Conservation (phyloP, 257 asterid genomes). For the Jacaranda mimosifolia region DNA sequence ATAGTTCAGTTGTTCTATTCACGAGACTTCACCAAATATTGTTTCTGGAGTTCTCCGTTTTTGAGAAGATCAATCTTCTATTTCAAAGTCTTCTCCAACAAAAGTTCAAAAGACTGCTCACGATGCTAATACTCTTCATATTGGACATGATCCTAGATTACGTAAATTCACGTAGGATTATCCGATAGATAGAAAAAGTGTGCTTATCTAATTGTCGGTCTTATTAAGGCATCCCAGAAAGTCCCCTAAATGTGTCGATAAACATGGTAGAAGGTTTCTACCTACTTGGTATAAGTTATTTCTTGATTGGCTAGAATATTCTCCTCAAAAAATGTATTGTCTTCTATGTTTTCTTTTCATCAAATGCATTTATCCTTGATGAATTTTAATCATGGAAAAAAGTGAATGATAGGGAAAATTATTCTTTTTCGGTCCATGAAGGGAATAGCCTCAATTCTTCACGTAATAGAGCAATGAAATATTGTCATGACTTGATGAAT, state of each 20-base stretch:
- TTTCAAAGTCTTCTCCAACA: not conserved
- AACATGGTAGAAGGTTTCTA: not conserved
- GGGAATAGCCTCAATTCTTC: not conserved
- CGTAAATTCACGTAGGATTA: not conserved
- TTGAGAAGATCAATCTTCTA: not conserved
- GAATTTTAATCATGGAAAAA: not conserved
- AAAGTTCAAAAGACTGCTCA: not conserved
- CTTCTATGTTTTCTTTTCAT: not conserved
- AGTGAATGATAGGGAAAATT: not conserved
- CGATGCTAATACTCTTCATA: not conserved
- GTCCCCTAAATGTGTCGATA: not conserved
- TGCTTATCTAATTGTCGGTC: not conserved
- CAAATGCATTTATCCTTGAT: conserved; percentile 11
- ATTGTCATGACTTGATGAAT: not conserved
- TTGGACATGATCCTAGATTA: not conserved
- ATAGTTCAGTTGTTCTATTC: too few relatives aligned
- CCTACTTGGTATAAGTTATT: not conserved
- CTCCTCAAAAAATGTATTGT: conserved; percentile 5
- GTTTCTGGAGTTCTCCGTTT: too few relatives aligned
- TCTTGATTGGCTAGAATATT: conserved; percentile 21
- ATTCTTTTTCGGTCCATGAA: not conserved
- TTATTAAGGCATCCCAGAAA: not conserved
- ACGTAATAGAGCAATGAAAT: not conserved
- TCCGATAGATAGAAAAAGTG: not conserved
- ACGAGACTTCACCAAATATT: too few relatives aligned